Percentiles rank a stretch among this genome's conserved stretches.
Conservation (phyloP, 169 alveolate species). For the Cytauxzoon felis region DNA sequence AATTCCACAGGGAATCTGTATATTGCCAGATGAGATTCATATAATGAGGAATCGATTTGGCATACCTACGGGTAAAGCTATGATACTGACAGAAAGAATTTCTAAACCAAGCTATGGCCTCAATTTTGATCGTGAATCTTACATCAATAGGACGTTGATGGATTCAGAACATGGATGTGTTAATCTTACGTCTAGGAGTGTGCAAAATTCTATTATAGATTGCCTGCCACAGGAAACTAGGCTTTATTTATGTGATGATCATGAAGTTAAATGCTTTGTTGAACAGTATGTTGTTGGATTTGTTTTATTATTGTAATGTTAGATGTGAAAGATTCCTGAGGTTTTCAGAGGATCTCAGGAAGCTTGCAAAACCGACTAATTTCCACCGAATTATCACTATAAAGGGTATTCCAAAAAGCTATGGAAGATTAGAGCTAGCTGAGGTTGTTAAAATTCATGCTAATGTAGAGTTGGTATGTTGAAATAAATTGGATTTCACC, state of each 20-base stretch:
- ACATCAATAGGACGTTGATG: neutral
- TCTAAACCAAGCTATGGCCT: constrained; percentile 66
- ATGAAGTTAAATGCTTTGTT: constrained; percentile 71
- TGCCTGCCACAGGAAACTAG: constrained; percentile 63
- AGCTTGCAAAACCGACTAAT: constrained; percentile 64
- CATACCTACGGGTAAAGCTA: constrained; percentile 65
- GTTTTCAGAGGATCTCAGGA: constrained; percentile 73
- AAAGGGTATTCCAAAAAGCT: constrained; percentile 69
- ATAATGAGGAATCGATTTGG: constrained; percentile 71
- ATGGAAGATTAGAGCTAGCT: constrained; percentile 73
- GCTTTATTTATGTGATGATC: constrained; percentile 70
- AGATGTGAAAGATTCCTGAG: constrained; percentile 74
- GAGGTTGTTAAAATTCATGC: constrained; percentile 63
- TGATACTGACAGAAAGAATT: constrained; percentile 60
- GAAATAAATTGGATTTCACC: neutral
- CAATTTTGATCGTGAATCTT: constrained; percentile 8
- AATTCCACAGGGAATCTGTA: constrained; percentile 49
- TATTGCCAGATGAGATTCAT: constrained; percentile 65
- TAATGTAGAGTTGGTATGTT: constrained; percentile 55
- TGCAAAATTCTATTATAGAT: constrained; percentile 39
- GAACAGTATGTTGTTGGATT: constrained; percentile 61
- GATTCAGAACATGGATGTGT: too few relatives aligned
- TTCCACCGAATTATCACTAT: constrained; percentile 70
- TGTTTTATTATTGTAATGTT: neutral
- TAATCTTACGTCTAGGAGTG: constrained; percentile 9